Evolutionary conservation across 2,329 filamentous ascomycete genomes (phyloP).

Genomic region (Botryosphaeria dothidea): DNA sequence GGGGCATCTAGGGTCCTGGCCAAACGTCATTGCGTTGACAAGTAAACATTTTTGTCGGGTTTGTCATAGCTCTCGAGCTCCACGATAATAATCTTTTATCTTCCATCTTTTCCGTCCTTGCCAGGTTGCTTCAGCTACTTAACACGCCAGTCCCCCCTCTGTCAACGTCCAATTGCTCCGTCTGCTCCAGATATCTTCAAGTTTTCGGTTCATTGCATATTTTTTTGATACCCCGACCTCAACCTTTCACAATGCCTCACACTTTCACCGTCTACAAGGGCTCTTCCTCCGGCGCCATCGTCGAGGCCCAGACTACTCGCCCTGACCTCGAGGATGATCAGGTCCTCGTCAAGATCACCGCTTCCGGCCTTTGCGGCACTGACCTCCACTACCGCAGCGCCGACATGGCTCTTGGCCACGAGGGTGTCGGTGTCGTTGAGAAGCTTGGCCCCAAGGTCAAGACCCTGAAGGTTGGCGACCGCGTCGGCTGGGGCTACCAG

Average conservation of each 20-base stretch:
- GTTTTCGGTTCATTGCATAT: background rate
- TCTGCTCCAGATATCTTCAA: background rate
- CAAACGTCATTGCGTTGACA: conserved; percentile 11
- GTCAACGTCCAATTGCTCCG: background rate
- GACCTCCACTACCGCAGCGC: conserved; percentile 46
- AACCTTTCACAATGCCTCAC: conserved; percentile 30
- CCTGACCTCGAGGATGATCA: conserved; percentile 53
- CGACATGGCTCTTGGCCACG: conserved; percentile 55
- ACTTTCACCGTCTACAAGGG: conserved; percentile 67
- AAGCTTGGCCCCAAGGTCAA: conserved; percentile 48
- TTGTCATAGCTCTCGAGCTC: conserved; percentile 10
- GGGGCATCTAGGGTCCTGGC: background rate
- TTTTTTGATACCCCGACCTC: background rate
- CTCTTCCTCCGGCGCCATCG: conserved; percentile 57
- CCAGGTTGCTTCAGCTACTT: background rate
- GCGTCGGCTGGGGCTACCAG: conserved; percentile 54
- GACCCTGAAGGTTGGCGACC: conserved; percentile 52
- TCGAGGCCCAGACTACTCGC: conserved; percentile 50
- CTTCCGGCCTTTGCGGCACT: conserved; percentile 68
- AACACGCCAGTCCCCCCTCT: background rate
- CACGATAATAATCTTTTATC: conserved; percentile 8
- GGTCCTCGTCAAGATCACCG: conserved; percentile 64
- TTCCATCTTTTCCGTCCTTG: background rate
- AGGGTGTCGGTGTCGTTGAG: conserved; percentile 56
- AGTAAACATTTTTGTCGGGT: conserved; percentile 8